These are phyloP conservation scores for Boletus edulis DNA, from an alignment of 768 basidiomycete species.

Conservation along the genomic window DNA sequence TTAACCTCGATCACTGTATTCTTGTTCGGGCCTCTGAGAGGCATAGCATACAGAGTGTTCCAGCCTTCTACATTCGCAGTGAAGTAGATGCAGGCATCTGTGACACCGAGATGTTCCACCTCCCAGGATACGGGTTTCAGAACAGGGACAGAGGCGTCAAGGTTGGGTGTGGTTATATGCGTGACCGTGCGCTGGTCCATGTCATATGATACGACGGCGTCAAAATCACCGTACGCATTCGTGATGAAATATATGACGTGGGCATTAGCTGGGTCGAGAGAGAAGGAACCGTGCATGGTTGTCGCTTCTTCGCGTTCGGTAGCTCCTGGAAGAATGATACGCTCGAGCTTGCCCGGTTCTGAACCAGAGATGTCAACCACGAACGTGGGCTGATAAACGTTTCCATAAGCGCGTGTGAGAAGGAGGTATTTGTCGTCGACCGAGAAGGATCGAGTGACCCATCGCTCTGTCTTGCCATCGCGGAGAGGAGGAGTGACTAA, in stretches of 20 bases:
- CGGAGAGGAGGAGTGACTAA: constrained; percentile 33
- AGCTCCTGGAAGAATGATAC: constrained; percentile 34
- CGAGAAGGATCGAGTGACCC: constrained; percentile 34
- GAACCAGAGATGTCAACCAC: constrained; percentile 34
- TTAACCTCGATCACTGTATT: constrained; percentile 33
- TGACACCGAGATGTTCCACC: constrained; percentile 24
- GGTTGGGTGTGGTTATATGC: constrained; percentile 39
- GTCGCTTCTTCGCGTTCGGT: constrained; percentile 33
- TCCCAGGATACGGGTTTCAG: constrained; percentile 38
- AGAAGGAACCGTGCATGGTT: constrained; percentile 25
- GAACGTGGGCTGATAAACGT: constrained; percentile 30
- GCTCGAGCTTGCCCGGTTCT: constrained; percentile 22
- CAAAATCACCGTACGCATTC: constrained; percentile 39
- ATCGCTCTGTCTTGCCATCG: constrained; percentile 32
- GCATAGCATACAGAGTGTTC: constrained; percentile 29
- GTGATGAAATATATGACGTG: constrained; percentile 35
- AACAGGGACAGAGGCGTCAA: constrained; percentile 25
- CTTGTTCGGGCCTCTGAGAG: constrained; percentile 28
- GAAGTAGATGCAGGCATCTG: constrained; percentile 31
- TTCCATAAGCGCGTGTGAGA: constrained; percentile 29
- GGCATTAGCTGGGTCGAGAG: constrained; percentile 28
- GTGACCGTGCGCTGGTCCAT: constrained; percentile 26
- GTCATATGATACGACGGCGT: constrained; percentile 36
- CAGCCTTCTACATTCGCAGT: constrained; percentile 41
- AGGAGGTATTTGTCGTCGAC: constrained; percentile 39